Conservation (phyloP, 1,284 basidiomycete species). For the Ceratorhiza oryzae-sativae region DNA sequence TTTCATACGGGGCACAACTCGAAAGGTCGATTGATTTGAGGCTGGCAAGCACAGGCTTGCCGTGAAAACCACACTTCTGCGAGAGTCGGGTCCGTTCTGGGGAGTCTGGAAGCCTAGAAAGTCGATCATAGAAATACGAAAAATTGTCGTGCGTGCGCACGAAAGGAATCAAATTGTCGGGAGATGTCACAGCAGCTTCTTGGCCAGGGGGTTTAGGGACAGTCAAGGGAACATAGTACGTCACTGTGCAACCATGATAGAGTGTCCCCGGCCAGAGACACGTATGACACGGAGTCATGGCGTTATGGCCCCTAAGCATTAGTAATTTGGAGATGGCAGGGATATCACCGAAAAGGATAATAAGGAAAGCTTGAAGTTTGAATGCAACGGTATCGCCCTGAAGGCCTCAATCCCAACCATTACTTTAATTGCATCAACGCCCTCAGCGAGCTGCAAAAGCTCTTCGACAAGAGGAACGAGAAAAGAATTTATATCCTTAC, state of each 20-base stretch:
- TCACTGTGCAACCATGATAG: too few species aligned
- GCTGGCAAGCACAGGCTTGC: background rate
- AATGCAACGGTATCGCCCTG: background rate
- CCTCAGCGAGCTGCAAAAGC: background rate
- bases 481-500: background rate
- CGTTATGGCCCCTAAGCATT: slow-evolving; percentile 4
- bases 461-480: too few species aligned
- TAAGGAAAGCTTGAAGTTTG: background rate
- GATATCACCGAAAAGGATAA: background rate
- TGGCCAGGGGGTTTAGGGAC: background rate
- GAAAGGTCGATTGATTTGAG: slow-evolving; percentile 44
- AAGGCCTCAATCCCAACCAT: background rate
- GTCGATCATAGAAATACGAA: background rate
- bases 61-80: slow-evolving; percentile 29
- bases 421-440: background rate
- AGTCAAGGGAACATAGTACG: slow-evolving; percentile 35
- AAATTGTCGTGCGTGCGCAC: slow-evolving; percentile 28
- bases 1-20: too few species aligned
- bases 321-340: too few species aligned
- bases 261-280: slow-evolving; percentile 10
- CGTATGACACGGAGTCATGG: background rate
- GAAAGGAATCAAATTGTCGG: too few species aligned
- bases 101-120: background rate
- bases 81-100: too few species aligned
- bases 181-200: too few species aligned